Conservation (phyloP, 306 rosid species). For the Gynostemma pentaphyllum region DNA sequence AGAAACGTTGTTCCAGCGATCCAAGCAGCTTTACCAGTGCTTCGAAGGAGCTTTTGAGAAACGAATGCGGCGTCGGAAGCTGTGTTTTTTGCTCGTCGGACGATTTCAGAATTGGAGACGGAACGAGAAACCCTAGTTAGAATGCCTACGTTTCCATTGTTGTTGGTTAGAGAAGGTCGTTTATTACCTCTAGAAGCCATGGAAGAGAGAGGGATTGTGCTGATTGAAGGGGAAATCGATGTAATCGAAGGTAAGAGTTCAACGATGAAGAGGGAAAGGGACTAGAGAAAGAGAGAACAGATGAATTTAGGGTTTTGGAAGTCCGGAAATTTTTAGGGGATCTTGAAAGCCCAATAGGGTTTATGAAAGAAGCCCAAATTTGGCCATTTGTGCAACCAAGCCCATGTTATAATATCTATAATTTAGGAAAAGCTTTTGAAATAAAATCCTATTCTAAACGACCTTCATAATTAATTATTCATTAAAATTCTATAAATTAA, state of each 20-base stretch:
- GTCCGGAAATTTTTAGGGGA: neutral
- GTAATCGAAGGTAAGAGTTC: neutral
- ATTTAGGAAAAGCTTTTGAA: no score
- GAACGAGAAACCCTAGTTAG: neutral
- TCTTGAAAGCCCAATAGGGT: neutral
- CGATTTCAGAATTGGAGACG: neutral
- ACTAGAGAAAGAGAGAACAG: no score
- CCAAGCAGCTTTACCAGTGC: constrained; percentile 95
- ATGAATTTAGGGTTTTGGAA: constrained; percentile 3
- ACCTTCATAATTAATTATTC: no score
- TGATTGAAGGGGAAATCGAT: neutral
- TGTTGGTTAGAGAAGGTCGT: neutral
- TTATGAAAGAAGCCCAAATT: neutral
- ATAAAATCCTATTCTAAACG: no score
- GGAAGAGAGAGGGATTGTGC: neutral
- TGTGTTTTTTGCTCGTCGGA: neutral
- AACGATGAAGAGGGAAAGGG: neutral
- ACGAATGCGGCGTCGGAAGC: constrained; percentile 20
- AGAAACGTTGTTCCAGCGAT: constrained; percentile 77
- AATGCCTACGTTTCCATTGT: neutral
- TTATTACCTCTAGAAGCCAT: neutral
- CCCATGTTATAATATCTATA: neutral
- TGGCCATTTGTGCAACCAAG: no score
- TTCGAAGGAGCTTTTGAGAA: constrained; percentile 48
- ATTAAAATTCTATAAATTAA: no score